A percentile compares a stretch with the other conserved stretches of the same genome.
Evolutionary conservation across 1,284 basidiomycete genomes (phyloP).

Genomic region (Sphaerobolus stellatus): DNA sequence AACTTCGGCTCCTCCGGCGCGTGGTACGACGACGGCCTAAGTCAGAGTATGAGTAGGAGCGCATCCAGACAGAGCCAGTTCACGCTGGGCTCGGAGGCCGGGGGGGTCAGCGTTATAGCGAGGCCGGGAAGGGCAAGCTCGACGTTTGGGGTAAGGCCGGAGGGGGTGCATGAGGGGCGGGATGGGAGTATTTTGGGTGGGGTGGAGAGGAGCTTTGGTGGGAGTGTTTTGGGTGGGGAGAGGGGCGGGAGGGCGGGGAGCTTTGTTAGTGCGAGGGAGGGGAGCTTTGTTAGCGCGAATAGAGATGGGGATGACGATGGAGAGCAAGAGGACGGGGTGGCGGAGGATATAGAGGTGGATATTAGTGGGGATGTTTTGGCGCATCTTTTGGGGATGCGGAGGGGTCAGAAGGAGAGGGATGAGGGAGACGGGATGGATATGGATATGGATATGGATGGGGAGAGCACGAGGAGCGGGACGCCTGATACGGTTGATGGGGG

Average conservation of each 20-base stretch:
- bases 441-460: too few species aligned
- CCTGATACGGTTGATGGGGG: too few species aligned
- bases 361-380: slow-evolving; percentile 11
- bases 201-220: too few species aligned
- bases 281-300: neutral
- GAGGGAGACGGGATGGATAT: too few species aligned
- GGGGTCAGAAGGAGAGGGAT: too few species aligned
- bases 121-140: slow-evolving; percentile 9
- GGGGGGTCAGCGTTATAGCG: neutral
- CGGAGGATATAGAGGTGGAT: slow-evolving; percentile 10
- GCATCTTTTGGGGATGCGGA: slow-evolving; percentile 9
- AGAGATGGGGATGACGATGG: too few species aligned
- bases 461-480: neutral
- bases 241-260: slow-evolving; percentile 1
- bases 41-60: slow-evolving; percentile 2
- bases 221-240: too few species aligned
- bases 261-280: slow-evolving; percentile 1
- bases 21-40: slow-evolving; percentile 7
- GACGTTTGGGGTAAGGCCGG: slow-evolving; percentile 12
- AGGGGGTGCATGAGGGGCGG: too few species aligned
- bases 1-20: too few species aligned
- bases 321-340: neutral
- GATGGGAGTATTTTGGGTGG: too few species aligned
- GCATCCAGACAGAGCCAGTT: too few species aligned
- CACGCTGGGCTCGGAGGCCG: neutral